phyloP scores from a whole-genome alignment of 83 land plant genomes.

The Thuja plicata region DNA sequence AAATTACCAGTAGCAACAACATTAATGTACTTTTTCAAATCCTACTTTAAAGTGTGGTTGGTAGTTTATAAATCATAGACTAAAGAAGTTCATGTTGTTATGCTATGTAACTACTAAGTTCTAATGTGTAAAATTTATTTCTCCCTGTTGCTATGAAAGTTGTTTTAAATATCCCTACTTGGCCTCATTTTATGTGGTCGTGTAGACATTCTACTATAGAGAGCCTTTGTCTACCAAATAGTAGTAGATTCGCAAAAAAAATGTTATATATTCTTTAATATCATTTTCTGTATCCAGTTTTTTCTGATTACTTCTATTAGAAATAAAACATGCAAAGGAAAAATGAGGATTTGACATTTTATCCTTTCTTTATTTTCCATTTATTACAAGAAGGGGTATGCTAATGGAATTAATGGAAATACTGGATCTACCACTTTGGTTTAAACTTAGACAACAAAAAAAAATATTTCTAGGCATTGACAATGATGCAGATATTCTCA shows the following conservation, averaged over 20 bases:
- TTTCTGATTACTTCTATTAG: neutral
- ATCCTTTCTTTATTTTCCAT: neutral
- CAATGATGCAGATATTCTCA: neutral
- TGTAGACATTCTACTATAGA: neutral
- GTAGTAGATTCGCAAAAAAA: neutral
- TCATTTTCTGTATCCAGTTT: neutral
- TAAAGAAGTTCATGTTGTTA: neutral
- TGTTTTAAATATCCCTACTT: too few relatives aligned
- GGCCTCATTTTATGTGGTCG: neutral
- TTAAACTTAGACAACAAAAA: neutral
- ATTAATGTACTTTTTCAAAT: too few relatives aligned
- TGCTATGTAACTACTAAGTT: neutral
- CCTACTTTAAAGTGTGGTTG: too few relatives aligned
- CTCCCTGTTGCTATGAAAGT: neutral
- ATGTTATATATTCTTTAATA: neutral
- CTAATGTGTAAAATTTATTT: too few relatives aligned
- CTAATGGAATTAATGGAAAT: too few relatives aligned
- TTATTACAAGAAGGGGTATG: neutral
- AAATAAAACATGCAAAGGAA: neutral
- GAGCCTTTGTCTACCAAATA: neutral
- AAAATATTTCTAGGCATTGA: neutral
- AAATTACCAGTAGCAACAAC: too few relatives aligned
- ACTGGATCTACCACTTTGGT: neutral
- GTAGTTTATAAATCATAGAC: too few relatives aligned
- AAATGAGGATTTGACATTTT: neutral